These are phyloP conservation scores for Zymoseptoria tritici DNA, from an alignment of 2,329 filamentous ascomycete species.

Conservation along the genomic window DNA sequence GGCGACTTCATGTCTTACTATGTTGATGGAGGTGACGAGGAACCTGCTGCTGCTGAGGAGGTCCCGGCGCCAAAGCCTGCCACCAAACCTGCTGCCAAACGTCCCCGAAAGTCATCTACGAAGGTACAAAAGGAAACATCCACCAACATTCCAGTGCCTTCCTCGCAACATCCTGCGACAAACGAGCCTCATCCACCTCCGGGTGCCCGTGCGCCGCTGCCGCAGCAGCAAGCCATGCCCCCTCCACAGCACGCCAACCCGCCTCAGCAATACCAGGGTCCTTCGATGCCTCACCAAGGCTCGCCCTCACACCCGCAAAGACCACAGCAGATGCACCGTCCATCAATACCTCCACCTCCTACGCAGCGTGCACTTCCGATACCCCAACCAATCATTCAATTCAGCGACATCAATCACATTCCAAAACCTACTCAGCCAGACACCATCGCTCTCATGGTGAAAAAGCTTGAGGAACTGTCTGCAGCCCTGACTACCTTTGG, in stretches of 20 bases:
- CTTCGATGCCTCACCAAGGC: conserved; percentile 1
- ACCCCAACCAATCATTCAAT: conserved; percentile 16
- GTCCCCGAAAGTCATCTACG: neutral
- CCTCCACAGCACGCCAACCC: conserved; percentile 42
- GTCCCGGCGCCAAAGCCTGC: conserved; percentile 1
- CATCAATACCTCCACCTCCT: conserved; percentile 6
- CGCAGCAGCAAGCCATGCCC: neutral
- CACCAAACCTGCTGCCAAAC: neutral
- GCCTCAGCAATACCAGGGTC: conserved; percentile 1
- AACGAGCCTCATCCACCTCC: neutral
- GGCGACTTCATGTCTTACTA: conserved; percentile 29
- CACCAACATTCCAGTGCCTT: conserved; percentile 1
- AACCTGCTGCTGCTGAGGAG: neutral
- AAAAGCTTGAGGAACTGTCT: conserved; percentile 21
- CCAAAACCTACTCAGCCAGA: conserved; percentile 12
- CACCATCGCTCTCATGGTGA: conserved; percentile 21
- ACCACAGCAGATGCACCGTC: conserved; percentile 3
- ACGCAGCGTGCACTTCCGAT: conserved; percentile 5
- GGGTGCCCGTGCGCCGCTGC: neutral
- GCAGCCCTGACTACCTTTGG: conserved; percentile 23
- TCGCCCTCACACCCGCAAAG: conserved; percentile 4
- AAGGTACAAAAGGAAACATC: neutral
- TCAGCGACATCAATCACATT: conserved; percentile 12
- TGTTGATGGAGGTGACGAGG: conserved; percentile 21
- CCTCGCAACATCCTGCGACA: neutral